A percentile compares a stretch with the other conserved stretches of the same genome.
Evolutionary conservation across 805 yeast species (phyloP).

Genomic region (Ogataea polymorpha): DNA sequence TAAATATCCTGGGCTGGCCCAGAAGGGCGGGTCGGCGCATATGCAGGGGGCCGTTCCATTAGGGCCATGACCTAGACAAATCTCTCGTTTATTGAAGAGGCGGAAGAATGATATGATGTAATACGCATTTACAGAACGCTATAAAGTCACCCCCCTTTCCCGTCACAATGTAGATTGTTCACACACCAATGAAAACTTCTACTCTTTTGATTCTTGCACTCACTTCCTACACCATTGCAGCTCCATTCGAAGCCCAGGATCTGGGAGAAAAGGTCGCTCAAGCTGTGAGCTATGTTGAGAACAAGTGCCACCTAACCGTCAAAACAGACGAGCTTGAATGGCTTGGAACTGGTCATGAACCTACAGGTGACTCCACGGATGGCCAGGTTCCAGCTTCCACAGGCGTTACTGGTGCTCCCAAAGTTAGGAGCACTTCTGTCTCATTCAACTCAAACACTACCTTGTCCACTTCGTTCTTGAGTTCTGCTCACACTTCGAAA

Average conservation of each 20-base stretch:
- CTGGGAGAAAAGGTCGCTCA: not conserved
- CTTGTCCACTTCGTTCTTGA: not conserved
- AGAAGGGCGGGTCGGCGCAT: not conserved
- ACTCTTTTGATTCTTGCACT: slow-evolving; percentile 7
- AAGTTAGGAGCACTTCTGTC: not conserved
- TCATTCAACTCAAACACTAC: not conserved
- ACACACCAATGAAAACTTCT: slow-evolving; percentile 7
- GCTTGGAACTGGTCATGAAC: not conserved
- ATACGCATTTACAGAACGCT: not conserved
- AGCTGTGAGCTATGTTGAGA: not conserved
- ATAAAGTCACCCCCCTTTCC: not conserved
- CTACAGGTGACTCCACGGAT: not conserved
- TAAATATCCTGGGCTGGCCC: not conserved
- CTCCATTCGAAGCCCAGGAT: slow-evolving; percentile 9
- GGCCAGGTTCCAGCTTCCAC: not conserved
- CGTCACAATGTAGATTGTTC: not conserved
- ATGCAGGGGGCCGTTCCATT: not conserved
- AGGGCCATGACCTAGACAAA: not conserved
- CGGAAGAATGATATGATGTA: not conserved
- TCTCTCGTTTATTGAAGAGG: not conserved
- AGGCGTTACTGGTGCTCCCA: not conserved
- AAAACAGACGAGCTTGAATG: not conserved
- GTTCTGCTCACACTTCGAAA: not conserved
- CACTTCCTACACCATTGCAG: slow-evolving; percentile 3
- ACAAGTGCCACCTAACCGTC: not conserved